Conservation (phyloP, 495 filamentous ascomycete species). For the Xylaria castorea region DNA sequence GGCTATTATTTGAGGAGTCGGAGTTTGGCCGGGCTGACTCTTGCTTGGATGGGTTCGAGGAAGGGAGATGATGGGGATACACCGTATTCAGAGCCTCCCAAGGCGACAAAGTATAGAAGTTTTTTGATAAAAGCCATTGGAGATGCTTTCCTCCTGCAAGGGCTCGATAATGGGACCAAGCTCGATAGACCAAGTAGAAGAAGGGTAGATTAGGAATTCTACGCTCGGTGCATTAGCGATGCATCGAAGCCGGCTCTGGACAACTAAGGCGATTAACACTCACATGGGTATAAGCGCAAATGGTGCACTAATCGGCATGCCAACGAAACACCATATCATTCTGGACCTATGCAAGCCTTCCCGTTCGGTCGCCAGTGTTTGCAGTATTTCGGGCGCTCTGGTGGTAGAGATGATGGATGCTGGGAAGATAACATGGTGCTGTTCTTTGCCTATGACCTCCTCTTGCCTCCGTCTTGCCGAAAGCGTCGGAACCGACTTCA, state of each 20-base stretch:
- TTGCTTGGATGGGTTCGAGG: slow-evolving; percentile 30
- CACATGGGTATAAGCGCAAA: slow-evolving; percentile 86
- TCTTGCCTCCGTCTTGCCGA: slow-evolving; percentile 68
- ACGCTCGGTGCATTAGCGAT: slow-evolving; percentile 20
- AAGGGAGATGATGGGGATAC: slow-evolving; percentile 57
- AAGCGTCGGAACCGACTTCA: slow-evolving; percentile 92
- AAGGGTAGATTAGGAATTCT: slow-evolving; percentile 97
- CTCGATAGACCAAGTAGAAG: slow-evolving; percentile 89
- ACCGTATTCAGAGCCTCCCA: slow-evolving; percentile 71
- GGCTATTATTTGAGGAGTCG: slow-evolving; percentile 35
- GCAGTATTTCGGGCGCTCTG: slow-evolving; percentile 65
- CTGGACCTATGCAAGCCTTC: slow-evolving; percentile 76
- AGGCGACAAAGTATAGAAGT: slow-evolving; percentile 68
- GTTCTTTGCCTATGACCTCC: slow-evolving; percentile 67
- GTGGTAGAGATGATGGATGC: slow-evolving; percentile 67
- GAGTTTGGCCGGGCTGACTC: slow-evolving; percentile 41
- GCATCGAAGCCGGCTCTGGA: slow-evolving; percentile 1
- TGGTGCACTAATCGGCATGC: slow-evolving; percentile 84
- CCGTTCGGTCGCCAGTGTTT: slow-evolving; percentile 74
- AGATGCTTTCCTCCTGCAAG: slow-evolving; percentile 84
- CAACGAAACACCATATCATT: slow-evolving; percentile 79
- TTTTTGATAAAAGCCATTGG: slow-evolving; percentile 75
- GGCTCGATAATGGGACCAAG: slow-evolving; percentile 74
- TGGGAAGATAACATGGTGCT: slow-evolving; percentile 81
- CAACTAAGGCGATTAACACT: slow-evolving; percentile 38